Conservation (phyloP, 306 rosid species). For the Hippophae gyantsensis region DNA sequence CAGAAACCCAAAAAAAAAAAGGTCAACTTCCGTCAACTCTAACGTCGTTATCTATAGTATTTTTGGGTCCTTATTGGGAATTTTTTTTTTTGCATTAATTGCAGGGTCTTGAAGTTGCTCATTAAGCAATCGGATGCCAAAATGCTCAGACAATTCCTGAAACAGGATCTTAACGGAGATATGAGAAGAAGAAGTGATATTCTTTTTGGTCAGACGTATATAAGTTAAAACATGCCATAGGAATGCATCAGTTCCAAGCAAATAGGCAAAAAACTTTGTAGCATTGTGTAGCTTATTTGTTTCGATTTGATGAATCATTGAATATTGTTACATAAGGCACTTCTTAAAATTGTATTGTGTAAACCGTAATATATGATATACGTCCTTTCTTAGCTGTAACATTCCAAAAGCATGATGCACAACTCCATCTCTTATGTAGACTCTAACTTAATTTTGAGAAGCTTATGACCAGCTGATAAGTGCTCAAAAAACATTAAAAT, state of each 20-base stretch:
- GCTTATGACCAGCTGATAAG: conserved; percentile 94
- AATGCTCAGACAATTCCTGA: conserved; percentile 62
- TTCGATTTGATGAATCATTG: too few species aligned
- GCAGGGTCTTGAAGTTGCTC: conserved; percentile 38
- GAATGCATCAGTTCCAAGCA: conserved; percentile 62
- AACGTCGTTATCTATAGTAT: too few species aligned
- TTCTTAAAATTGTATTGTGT: too few species aligned
- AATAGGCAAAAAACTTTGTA: conserved; percentile 61
- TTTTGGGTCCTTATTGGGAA: too few species aligned
- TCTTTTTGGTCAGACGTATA: conserved; percentile 57
- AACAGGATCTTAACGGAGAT: conserved; percentile 57
- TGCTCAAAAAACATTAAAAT: too few species aligned
- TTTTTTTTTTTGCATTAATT: neutral
- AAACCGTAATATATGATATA: conserved; percentile 67
- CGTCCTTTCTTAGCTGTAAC: conserved; percentile 78
- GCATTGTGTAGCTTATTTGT: too few species aligned
- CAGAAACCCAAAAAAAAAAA: too few species aligned
- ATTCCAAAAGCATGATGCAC: conserved; percentile 72
- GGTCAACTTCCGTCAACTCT: too few species aligned
- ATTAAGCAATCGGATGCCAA: conserved; percentile 38
- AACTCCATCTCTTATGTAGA: conserved; percentile 86
- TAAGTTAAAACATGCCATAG: conserved; percentile 67
- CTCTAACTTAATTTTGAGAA: conserved; percentile 86
- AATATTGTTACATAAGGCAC: too few species aligned
- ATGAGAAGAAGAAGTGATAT: conserved; percentile 63